These are phyloP conservation scores for Syzygium aqueum DNA, from an alignment of 345 rosid genomes.

Conservation along the genomic window DNA sequence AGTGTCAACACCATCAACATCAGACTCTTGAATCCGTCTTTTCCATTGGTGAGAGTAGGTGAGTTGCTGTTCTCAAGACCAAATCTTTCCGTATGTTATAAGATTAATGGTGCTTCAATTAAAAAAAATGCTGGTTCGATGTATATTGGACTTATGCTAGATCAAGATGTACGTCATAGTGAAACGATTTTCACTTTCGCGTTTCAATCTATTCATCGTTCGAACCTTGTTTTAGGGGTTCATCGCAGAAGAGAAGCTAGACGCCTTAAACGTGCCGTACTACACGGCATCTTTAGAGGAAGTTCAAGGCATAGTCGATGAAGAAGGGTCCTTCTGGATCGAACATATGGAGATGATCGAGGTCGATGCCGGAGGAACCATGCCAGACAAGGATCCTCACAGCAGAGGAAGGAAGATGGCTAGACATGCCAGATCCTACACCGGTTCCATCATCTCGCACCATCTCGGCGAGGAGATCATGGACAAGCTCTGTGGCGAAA, in stretches of 20 bases:
- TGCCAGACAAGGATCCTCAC: neutral
- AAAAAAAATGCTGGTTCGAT: neutral
- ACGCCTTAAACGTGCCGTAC: conserved; percentile 9
- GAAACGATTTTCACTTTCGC: neutral
- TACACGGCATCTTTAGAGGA: conserved; percentile 5
- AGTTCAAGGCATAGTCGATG: neutral
- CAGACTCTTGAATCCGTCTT: neutral
- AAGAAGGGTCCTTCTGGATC: neutral
- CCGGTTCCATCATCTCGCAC: conserved; percentile 6
- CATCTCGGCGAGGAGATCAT: conserved; percentile 6
- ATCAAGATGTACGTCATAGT: neutral
- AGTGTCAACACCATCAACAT: neutral
- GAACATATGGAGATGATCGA: conserved; percentile 1
- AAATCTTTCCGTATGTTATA: neutral
- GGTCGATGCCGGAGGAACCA: neutral
- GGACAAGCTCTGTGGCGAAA: conserved; percentile 8
- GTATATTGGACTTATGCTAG: neutral
- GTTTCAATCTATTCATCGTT: neutral
- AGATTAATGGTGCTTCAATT: neutral
- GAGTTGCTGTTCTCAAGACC: too few species aligned
- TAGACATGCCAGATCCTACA: neutral
- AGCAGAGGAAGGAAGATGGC: neutral
- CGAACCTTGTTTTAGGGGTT: neutral
- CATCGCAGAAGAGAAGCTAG: conserved; percentile 8
- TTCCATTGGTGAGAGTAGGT: neutral